Percentiles rank a stretch among this genome's conserved stretches.
phyloP scores from a whole-genome alignment of 208 protist genomes.

The Wallacemonas sp. region DNA sequence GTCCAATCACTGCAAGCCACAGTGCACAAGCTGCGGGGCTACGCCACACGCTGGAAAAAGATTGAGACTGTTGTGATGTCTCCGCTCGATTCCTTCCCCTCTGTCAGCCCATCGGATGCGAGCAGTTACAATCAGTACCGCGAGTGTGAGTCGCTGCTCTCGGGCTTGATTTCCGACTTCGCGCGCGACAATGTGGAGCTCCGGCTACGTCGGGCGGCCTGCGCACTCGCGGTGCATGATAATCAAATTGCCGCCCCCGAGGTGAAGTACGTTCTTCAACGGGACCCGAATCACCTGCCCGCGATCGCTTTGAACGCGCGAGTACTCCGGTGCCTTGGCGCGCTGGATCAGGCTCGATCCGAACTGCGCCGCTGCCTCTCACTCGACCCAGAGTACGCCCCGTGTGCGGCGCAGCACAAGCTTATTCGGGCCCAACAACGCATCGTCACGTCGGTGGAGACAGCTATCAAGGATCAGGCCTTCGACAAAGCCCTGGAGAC shows the following conservation, averaged over 20 bases:
- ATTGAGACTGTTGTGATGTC: conserved; percentile 34
- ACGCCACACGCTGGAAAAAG: conserved; percentile 41
- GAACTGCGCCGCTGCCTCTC: conserved; percentile 80
- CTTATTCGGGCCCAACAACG: conserved; percentile 70
- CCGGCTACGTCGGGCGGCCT: conserved; percentile 79
- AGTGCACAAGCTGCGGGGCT: conserved; percentile 37
- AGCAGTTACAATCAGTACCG: conserved; percentile 23
- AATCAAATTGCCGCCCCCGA: conserved; percentile 62
- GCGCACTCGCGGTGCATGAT: conserved; percentile 64
- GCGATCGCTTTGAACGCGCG: conserved; percentile 73
- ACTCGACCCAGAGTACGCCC: conserved; percentile 82
- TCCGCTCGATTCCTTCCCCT: conserved; percentile 18
- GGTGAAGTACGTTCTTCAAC: conserved; percentile 68
- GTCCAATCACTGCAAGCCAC: conserved; percentile 19
- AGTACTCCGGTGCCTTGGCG: conserved; percentile 69
- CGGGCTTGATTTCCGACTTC: conserved; percentile 63
- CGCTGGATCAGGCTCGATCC: conserved; percentile 59
- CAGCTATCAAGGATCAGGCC: conserved; percentile 36
- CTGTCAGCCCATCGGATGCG: neutral
- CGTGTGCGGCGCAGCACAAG: conserved; percentile 69
- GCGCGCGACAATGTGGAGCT: conserved; percentile 70
- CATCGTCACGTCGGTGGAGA: conserved; percentile 31
- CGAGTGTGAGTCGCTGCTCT: conserved; percentile 59
- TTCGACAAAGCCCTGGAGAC: conserved; percentile 44
- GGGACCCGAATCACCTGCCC: conserved; percentile 67